Conservation (phyloP, 2,329 filamentous ascomycete genomes). For the Aureobasidium namibiae region DNA sequence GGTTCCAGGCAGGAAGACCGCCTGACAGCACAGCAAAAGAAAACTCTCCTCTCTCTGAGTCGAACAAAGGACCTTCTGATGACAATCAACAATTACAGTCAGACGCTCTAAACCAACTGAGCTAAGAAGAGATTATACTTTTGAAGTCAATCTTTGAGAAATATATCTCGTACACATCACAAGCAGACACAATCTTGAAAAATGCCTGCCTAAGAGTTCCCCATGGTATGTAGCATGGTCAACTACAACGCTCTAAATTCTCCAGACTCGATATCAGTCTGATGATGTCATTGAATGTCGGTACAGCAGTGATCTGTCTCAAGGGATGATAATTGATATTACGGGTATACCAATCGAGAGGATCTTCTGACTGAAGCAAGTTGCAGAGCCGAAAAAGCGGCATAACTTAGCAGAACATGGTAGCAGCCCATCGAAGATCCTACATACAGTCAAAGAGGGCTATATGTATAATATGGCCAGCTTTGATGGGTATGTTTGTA, state of each 20-base stretch:
- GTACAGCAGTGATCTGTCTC: no score
- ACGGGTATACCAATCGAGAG: accelerated
- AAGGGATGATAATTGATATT: neutral
- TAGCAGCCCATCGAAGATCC: no score
- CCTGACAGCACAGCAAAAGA: neutral
- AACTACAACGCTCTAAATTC: no score
- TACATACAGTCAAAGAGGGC: no score
- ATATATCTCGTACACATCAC: no score
- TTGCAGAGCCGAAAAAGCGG: neutral
- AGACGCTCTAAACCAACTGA: constrained; percentile 13
- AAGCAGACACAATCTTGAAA: no score
- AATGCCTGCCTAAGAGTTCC: no score
- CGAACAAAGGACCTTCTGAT: constrained; percentile 13
- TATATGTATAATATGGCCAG: neutral
- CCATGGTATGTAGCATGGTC: no score
- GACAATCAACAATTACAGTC: constrained; percentile 12
- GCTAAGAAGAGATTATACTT: constrained; percentile 7
- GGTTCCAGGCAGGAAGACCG: no score
- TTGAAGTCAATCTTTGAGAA: neutral
- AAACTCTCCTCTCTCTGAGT: constrained; percentile 10
- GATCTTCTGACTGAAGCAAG: neutral
- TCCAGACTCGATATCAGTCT: no score
- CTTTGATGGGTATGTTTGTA: neutral
- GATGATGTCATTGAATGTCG: no score
- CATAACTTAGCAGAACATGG: neutral